Percentiles rank a stretch among this genome's conserved stretches.
phyloP scores from a whole-genome alignment of 495 filamentous ascomycete genomes.

The Cudoniella acicularis region DNA sequence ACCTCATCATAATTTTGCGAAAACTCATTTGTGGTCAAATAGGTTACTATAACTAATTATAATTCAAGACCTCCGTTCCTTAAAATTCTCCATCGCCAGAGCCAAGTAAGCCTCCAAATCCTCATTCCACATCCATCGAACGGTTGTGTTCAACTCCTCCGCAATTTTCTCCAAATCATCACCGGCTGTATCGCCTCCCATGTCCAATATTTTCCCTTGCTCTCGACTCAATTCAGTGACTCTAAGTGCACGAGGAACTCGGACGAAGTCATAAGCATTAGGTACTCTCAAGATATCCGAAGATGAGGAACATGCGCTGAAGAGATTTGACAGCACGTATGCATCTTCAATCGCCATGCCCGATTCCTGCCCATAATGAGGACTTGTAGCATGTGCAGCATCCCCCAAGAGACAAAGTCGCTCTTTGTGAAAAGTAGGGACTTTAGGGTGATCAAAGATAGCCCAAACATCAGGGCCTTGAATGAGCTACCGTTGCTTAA shows the following conservation, averaged over 20 bases:
- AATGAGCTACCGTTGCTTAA: slow-evolving; percentile 27
- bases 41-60: not conserved
- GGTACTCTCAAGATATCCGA: slow-evolving; percentile 8
- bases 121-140: slow-evolving; percentile 21
- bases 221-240: slow-evolving; percentile 12
- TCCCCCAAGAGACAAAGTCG: slow-evolving; percentile 37
- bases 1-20: too few relatives aligned
- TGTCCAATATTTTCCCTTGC: slow-evolving; percentile 8
- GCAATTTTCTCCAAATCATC: slow-evolving; percentile 17
- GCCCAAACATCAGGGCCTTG: slow-evolving; percentile 54
- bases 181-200: slow-evolving; percentile 4
- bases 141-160: slow-evolving; percentile 4
- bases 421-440: slow-evolving; percentile 36
- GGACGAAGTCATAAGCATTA: slow-evolving; percentile 6
- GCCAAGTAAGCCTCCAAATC: slow-evolving; percentile 8
- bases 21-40: too few relatives aligned
- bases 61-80: not conserved
- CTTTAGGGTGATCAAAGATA: slow-evolving; percentile 55
- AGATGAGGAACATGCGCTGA: not conserved
- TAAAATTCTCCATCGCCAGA: not conserved
- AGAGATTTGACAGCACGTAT: slow-evolving; percentile 15
- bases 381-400: slow-evolving; percentile 40
- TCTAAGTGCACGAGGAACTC: slow-evolving; percentile 10
- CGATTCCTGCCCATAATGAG: slow-evolving; percentile 40
- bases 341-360: slow-evolving; percentile 25